phyloP scores from a whole-genome alignment of 495 filamentous ascomycete genomes.

The Sordaria brevicollis region DNA sequence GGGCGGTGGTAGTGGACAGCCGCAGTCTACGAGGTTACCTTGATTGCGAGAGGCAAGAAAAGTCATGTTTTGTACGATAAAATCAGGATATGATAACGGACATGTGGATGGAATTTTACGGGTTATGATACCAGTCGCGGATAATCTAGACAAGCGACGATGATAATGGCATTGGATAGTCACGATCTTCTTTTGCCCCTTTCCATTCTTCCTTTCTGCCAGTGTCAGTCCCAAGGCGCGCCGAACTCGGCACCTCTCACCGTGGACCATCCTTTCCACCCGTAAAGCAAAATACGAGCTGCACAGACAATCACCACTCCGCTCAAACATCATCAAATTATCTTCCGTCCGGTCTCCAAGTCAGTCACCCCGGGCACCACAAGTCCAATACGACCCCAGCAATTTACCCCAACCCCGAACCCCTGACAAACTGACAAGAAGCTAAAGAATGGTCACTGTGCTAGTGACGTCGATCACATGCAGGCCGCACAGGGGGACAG shows the following conservation, averaged over 20 bases:
- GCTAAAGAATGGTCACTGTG: neutral
- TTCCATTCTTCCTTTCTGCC: neutral
- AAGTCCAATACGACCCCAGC: neutral
- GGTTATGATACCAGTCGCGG: neutral
- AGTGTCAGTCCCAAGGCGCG: no score
- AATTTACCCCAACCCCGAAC: neutral
- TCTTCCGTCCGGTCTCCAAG: neutral
- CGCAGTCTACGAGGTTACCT: neutral
- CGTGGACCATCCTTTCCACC: no score
- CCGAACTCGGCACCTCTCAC: no score
- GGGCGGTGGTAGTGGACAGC: neutral
- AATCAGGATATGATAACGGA: neutral
- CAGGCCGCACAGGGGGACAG: no score
- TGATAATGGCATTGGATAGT: neutral
- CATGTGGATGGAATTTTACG: no score
- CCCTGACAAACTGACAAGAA: neutral
- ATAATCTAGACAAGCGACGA: neutral
- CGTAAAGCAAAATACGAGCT: neutral
- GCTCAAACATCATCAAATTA: neutral
- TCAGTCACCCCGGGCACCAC: neutral
- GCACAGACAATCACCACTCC: no score
- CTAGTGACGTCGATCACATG: neutral
- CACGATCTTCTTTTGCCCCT: no score
- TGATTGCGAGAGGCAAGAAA: neutral
- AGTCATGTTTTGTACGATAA: neutral